Evolutionary conservation across 495 filamentous ascomycete genomes (phyloP).

Genomic region (Sordaria brevicollis): DNA sequence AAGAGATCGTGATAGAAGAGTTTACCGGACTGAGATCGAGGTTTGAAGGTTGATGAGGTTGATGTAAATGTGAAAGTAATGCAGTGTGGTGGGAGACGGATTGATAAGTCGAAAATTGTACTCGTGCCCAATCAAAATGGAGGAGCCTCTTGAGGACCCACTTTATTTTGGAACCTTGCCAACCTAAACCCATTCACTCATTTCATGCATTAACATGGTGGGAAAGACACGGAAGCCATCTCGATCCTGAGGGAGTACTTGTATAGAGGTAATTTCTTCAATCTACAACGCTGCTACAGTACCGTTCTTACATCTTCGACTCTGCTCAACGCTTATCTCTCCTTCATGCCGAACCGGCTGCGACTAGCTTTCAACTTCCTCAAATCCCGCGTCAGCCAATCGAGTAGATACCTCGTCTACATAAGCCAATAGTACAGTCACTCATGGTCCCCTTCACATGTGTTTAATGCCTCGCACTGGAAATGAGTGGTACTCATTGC

Average conservation of each 20-base stretch:
- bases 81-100: background rate
- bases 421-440: no score
- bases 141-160: background rate
- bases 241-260: background rate
- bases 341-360: no score
- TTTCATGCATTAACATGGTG: background rate
- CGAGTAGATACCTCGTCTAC: no score
- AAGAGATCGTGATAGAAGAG: background rate
- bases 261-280: background rate
- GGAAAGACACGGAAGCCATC: background rate
- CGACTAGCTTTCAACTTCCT: background rate
- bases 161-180: background rate
- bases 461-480: background rate
- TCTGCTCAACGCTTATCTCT: background rate
- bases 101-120: background rate
- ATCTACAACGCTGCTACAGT: no score
- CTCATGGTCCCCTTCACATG: background rate
- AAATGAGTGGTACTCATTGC: background rate
- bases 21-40: background rate
- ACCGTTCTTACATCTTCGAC: background rate
- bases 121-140: background rate
- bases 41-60: background rate
- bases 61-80: background rate
- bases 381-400: background rate
- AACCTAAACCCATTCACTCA: background rate